Percentiles rank a stretch among this genome's conserved stretches.
These are phyloP conservation scores for Patellifolia procumbens DNA, from an alignment of 179 eudicot genomes.

Conservation along the genomic window DNA sequence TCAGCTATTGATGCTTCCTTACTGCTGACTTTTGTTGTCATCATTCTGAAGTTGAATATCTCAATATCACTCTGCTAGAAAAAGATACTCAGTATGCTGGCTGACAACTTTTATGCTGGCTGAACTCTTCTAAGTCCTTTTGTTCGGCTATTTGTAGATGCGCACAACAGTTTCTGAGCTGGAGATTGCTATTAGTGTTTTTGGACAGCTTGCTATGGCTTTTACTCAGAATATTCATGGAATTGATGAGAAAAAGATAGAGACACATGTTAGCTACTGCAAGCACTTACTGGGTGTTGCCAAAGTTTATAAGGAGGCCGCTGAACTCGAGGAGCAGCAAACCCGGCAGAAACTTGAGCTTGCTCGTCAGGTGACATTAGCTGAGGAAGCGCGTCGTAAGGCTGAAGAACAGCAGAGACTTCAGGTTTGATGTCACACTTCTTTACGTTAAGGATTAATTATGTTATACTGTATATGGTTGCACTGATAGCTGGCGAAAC, in stretches of 20 bases:
- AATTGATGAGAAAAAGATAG: slow-evolving; percentile 97
- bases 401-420: slow-evolving; percentile 91
- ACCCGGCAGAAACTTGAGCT: slow-evolving; percentile 77
- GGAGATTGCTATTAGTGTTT: slow-evolving; percentile 84
- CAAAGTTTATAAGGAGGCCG: slow-evolving; percentile 81
- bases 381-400: slow-evolving; percentile 90
- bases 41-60: not conserved
- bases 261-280: slow-evolving; percentile 94
- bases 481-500: slow-evolving; percentile 35
- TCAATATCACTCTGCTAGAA: not conserved
- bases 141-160: slow-evolving; percentile 45
- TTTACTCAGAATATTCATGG: slow-evolving; percentile 84
- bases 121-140: not conserved
- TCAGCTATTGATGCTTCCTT: no score
- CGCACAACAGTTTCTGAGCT: slow-evolving; percentile 88
- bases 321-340: slow-evolving; percentile 89
- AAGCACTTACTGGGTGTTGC: slow-evolving; percentile 86
- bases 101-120: not conserved
- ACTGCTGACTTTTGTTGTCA: not conserved
- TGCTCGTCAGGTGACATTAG: slow-evolving; percentile 84
- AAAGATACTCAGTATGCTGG: not conserved
- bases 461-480: slow-evolving; percentile 23
- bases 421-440: slow-evolving; percentile 54
- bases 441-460: not conserved
- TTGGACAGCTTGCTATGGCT: slow-evolving; percentile 80